These are phyloP conservation scores for Paratinospora sagittata DNA, from an alignment of 164 flowering plant genomes.

Conservation along the genomic window DNA sequence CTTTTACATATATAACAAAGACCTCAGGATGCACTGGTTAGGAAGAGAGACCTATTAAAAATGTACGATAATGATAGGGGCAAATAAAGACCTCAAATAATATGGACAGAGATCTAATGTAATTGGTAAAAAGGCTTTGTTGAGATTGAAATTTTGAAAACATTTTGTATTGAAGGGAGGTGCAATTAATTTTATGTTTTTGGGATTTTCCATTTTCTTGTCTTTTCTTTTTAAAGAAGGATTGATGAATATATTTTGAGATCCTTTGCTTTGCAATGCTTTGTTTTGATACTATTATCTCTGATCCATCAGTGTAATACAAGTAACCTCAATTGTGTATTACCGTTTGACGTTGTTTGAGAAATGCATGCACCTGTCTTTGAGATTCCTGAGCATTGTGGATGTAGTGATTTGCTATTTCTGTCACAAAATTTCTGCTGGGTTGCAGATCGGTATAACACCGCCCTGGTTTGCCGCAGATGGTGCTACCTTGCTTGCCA, in stretches of 20 bases:
- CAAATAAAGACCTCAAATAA: no score
- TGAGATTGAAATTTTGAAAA: no score
- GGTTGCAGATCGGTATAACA: constrained; percentile 98
- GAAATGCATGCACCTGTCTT: background rate
- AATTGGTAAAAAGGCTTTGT: no score
- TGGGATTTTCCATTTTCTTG: background rate
- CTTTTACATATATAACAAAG: no score
- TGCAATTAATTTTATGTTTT: background rate
- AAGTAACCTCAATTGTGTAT: background rate
- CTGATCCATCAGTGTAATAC: background rate
- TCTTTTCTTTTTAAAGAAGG: no score
- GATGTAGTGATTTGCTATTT: constrained; percentile 13
- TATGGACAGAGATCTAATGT: no score
- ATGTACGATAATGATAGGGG: no score
- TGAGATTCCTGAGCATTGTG: background rate
- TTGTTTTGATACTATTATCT: background rate
- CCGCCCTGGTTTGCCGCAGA: constrained; percentile 99
- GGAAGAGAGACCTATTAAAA: no score
- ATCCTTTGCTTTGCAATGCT: no score
- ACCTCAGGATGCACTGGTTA: no score
- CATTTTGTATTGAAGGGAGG: background rate
- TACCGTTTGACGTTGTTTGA: background rate
- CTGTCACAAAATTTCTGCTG: constrained; percentile 30
- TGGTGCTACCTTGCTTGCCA: constrained; percentile 91
- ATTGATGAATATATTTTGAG: no score